Base-by-base conservation (phyloP, 73 alveolate genomes). In the Effrenium voratum region DNA sequence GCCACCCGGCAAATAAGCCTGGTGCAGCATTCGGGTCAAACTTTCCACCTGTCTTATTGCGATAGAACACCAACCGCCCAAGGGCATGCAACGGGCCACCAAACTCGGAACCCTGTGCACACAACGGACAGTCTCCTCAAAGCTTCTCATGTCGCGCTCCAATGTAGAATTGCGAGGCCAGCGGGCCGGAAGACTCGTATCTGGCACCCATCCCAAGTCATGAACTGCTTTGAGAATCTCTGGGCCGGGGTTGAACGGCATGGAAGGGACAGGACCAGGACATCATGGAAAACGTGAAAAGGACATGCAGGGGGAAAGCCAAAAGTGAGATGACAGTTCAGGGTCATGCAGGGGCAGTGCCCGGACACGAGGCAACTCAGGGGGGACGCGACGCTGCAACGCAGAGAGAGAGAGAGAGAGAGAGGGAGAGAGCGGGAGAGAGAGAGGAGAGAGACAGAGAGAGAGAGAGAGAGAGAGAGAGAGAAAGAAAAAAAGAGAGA, bases 1-100 rank as follows among this genome's bases (percentile, higher is more conserved):
- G 84, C 95, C 95, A 88, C 0, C 95, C 95, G 8, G 41, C 46
- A 66, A 88, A 63, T 5, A 88, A 63, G 5, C 95, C 85, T 66
- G 84, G 95, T 1, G 44, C 3, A 0, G 95, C 34, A 24, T 85
- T 88, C 15, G 85, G 55, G 40, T 88, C 85, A 26, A 88, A 88
- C 70, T 52, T 8, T 52, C 26, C 63, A 52, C 8, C 63, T 12
- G 63, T 19, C 63, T 52, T 52, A 52, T 75, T 59, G 60, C 83
- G 60, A 82, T n/a, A 86, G 41, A 5, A 68, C 82, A 5, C 94
- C 94, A 19, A 86, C 22, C 0, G 94, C 83, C 34, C 5, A 22
- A 15, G 36, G 40, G 40, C 34, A 46, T 8, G 57, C 85, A 75
- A 52, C 8, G 19, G 63, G 63, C 3, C n/a, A n/a, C n/a, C n/a